These are phyloP conservation scores for Parasarocladium wereldwijsianum DNA, from an alignment of 2,329 filamentous ascomycete species.

Conservation along the genomic window DNA sequence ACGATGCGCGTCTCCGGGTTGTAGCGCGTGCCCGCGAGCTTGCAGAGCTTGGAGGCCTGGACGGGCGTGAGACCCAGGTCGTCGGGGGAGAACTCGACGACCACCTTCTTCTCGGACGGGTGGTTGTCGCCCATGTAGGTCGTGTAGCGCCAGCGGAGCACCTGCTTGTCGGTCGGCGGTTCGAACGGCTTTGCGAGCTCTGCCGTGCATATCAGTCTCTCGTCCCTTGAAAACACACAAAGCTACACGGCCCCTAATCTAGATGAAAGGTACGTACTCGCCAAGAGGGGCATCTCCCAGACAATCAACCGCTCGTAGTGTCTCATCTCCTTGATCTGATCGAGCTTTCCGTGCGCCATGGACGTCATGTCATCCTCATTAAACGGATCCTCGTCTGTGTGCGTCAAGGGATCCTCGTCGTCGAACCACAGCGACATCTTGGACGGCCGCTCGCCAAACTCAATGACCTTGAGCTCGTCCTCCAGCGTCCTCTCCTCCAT, in stretches of 20 bases:
- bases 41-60: constrained; percentile 70
- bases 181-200: constrained; percentile 73
- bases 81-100: constrained; percentile 69
- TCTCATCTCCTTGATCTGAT: constrained; percentile 75
- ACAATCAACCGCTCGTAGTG: constrained; percentile 77
- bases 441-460: constrained; percentile 18
- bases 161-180: constrained; percentile 49
- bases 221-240: constrained; percentile 5
- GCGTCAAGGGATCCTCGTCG: constrained; percentile 30
- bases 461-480: constrained; percentile 16
- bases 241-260: background rate
- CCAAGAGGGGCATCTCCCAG: constrained; percentile 90
- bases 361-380: constrained; percentile 74
- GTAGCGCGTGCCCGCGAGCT: constrained; percentile 73
- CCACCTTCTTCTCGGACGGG: constrained; percentile 84
- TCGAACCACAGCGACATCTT: constrained; percentile 32
- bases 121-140: constrained; percentile 91
- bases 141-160: constrained; percentile 90
- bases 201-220: constrained; percentile 21
- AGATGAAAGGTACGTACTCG: constrained; percentile 45
- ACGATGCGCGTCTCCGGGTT: constrained; percentile 71
- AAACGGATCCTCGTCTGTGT: constrained; percentile 46
- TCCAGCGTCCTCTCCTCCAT: constrained; percentile 16
- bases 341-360: constrained; percentile 73
- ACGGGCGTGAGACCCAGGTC: constrained; percentile 56